Evolutionary conservation across 108 stramenopile species (phyloP), one percentile per base, ranked within the genome.

Genomic region (Nannochloropsis gaditana): DNA sequence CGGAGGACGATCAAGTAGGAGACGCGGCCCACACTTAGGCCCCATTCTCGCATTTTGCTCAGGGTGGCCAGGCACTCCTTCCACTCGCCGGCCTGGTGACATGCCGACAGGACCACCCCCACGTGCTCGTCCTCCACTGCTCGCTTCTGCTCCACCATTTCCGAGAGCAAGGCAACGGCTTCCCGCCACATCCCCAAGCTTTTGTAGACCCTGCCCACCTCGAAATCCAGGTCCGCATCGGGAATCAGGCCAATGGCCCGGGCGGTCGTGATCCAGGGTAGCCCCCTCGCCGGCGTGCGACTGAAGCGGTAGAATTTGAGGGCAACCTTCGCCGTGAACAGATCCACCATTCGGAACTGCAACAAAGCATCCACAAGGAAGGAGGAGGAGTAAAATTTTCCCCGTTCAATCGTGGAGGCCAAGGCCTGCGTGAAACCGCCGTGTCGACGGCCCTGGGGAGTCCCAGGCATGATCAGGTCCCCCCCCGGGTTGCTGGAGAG

Each of bases 221-320:
- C 59, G n/a, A 73, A 73, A 73, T 73, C 59, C 59, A 73, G n/a
- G n/a, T 73, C 59, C 59, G 59, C 59, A 73, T 73, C 59, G n/a
- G 59, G 59, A n/a, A 73, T 73, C 59, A 73, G 2, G 1, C 59
- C 59, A 73, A 73, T 73, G 19, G 59, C 59, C 59, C 59, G 3
- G 19, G 59, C 59, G 15, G 59, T 73, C 5, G 59, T n/a, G 15
- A 73, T 73, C 59, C 59, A 73, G 15, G 59, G 59, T n/a, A 73
- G 59, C 6, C 2, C 59, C 59, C 59, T 73, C 8, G 59, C 59
- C 4, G 59, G 59, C 59, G 59, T 73, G 19, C 59, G 15, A 73
- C 59, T 73, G n/a, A 73, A 73, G 5, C 59, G 59, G n/a, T 73
- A 73, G n/a, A 73, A 73, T 6, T 73, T 73, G 19, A 73, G 2